These are phyloP conservation scores for Heracleum sosnowskyi DNA, from an alignment of 129 eudicot species.

Conservation along the genomic window DNA sequence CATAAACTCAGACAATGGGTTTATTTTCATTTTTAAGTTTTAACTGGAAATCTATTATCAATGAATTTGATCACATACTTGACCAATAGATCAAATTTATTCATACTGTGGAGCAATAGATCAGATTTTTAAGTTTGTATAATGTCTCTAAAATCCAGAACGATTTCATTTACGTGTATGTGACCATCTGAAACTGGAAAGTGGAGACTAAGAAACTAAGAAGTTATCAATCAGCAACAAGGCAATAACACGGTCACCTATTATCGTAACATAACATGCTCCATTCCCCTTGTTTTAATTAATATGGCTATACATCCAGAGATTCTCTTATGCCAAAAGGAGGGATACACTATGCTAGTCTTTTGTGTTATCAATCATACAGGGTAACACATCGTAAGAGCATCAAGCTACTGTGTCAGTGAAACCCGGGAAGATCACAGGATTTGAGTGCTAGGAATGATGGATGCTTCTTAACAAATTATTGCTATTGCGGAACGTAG, in stretches of 20 bases:
- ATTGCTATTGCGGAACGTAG: constrained; percentile 21
- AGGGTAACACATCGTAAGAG: background rate
- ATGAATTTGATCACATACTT: too few relatives aligned
- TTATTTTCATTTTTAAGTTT: too few relatives aligned
- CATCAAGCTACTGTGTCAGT: too few relatives aligned
- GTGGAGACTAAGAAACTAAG: background rate
- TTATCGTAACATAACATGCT: background rate
- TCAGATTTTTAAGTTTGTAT: background rate
- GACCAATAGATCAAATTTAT: too few relatives aligned
- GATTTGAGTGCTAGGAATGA: background rate
- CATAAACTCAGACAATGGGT: background rate
- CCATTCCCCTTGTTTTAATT: background rate
- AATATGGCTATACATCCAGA: background rate
- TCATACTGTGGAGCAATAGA: too few relatives aligned
- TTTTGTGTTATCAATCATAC: background rate
- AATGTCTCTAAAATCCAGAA: background rate
- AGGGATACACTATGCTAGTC: background rate
- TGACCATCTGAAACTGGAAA: background rate
- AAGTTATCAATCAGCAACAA: background rate
- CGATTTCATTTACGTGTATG: too few relatives aligned
- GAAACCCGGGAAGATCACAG: background rate
- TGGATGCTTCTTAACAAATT: background rate
- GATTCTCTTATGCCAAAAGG: background rate
- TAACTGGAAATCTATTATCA: too few relatives aligned
- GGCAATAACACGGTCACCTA: background rate